Evolutionary conservation across 495 filamentous ascomycete species (phyloP).

Genomic region (Letharia columbiana): DNA sequence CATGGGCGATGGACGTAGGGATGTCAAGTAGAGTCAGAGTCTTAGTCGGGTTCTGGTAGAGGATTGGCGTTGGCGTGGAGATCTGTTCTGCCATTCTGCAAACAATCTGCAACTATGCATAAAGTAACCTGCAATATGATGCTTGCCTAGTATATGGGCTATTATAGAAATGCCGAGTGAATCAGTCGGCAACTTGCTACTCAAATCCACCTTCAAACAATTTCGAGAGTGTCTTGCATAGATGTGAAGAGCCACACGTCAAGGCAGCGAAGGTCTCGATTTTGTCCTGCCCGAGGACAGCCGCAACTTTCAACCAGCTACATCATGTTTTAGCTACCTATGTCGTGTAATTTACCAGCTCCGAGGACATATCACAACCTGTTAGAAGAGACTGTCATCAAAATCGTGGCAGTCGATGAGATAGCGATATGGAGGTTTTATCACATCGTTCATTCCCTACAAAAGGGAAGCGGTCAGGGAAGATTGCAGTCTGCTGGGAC

Average conservation of each 20-base stretch:
- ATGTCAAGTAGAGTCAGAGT: slow-evolving; percentile 53
- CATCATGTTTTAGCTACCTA: no score
- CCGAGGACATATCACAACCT: background rate
- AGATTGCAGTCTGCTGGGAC: no score
- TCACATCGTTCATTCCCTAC: no score
- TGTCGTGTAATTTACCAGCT: background rate
- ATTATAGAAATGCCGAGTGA: background rate
- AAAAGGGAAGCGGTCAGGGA: no score
- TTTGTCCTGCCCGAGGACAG: no score
- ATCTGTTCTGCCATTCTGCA: slow-evolving; percentile 1
- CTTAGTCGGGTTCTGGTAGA: slow-evolving; percentile 41
- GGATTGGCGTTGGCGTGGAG: slow-evolving; percentile 27
- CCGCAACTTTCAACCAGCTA: no score
- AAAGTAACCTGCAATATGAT: background rate
- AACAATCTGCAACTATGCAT: background rate
- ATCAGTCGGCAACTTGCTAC: background rate
- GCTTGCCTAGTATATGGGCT: background rate
- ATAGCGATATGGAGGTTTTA: no score
- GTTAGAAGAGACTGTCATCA: no score
- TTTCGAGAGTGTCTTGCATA: background rate
- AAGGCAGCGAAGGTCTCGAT: no score
- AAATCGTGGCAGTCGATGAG: no score
- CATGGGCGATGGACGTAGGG: slow-evolving; percentile 47
- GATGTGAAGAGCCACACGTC: no score
- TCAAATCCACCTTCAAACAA: background rate